Evolutionary conservation across 2,329 filamentous ascomycete genomes (phyloP), one percentile per base, ranked within the genome.

Genomic region (Metarhizium guizhouense): DNA sequence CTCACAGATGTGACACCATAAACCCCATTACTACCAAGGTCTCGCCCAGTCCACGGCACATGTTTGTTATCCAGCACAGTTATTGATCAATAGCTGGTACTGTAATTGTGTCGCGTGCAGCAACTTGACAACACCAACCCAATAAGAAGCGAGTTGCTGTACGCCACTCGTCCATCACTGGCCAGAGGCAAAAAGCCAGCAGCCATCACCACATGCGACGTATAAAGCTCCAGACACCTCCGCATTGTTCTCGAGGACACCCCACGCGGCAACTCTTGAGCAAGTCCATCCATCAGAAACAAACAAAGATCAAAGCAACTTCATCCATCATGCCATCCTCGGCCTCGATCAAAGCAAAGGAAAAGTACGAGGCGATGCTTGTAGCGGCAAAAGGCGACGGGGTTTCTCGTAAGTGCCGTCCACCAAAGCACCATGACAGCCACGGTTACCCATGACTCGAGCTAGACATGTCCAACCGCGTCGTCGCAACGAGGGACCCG

Each of bases 401-500:
- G 14, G 25, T 30, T 29, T 48, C 45, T 30, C 45, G 45, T 48
- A 48, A 48, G 45, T 48, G 25, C 20, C 25, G 20, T 20, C 16
- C 6, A 20, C 6, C 32, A 34, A 34, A 34, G 32, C 32, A 34
- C n/a, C 38, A 20, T 20, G 42, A 6, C 16, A 14, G 20, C 2
- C 3, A 48, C 10, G 45, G 45, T 30, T 30, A 16, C 45, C 45
- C 20, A 48, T 48, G 45, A 30, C 3, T 18, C 7, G 45, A 20
- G 45, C 38, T 29, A 58, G 57, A 58, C 50, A 52, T 55, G 40
- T 54, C 52, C 14, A 58, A 57, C 52, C 57, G 57, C 13, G 47
- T 58, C 4, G 18, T 57, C 2, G 52, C 57, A 18, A 58, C 57
- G 29, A 55, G 57, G 13, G 52, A 58, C n/a, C 55, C 57, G 2